Conservation (phyloP, 352 stramenopile species). For the Phytophthora pistaciae region DNA sequence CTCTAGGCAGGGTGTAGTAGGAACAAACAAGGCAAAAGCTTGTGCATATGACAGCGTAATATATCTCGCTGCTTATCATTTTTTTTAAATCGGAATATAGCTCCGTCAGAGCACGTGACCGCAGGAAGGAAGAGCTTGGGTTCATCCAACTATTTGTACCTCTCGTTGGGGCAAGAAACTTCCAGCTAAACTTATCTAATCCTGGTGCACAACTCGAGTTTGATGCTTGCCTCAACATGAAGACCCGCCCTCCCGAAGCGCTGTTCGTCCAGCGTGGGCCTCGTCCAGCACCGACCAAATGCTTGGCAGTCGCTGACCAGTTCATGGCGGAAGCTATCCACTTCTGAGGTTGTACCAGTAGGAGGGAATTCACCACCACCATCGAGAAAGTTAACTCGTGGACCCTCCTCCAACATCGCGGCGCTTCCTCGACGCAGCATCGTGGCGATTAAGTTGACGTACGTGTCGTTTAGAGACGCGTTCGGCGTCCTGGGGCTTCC, state of each 20-base stretch:
- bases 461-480: constrained; percentile 31
- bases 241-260: constrained; percentile 10
- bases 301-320: not conserved
- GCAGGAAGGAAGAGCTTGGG: not conserved
- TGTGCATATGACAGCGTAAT: constrained; percentile 12
- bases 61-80: constrained; percentile 14
- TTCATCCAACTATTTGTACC: not conserved
- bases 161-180: no score
- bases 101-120: not conserved
- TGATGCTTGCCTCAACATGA: constrained; percentile 12
- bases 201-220: no score
- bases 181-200: no score
- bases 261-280: constrained; percentile 7
- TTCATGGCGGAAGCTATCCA: constrained; percentile 3
- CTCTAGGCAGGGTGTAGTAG: constrained; percentile 39
- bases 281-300: not conserved
- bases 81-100: constrained; percentile 13
- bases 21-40: not conserved
- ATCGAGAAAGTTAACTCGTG: not conserved
- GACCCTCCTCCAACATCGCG: not conserved
- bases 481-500: constrained; percentile 31
- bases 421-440: constrained; percentile 11
- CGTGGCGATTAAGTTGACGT: constrained; percentile 16
- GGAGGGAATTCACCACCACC: not conserved
- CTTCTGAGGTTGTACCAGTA: constrained; percentile 13